These are phyloP conservation scores for Suillus occidentalis DNA, from an alignment of 768 basidiomycete genomes.

Conservation along the genomic window DNA sequence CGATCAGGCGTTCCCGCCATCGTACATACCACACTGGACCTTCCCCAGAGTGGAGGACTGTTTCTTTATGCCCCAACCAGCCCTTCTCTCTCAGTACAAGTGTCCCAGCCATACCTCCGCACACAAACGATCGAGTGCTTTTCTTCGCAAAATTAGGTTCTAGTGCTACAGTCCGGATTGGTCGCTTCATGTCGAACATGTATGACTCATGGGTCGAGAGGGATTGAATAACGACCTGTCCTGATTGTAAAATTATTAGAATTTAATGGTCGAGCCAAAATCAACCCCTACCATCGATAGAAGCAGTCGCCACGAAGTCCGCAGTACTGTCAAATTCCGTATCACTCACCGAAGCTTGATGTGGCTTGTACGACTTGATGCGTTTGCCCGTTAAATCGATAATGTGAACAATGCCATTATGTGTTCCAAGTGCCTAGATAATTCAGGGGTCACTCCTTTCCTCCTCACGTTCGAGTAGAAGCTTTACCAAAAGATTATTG, in stretches of 20 bases:
- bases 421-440: slow-evolving; percentile 83
- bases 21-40: slow-evolving; percentile 92
- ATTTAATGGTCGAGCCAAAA: not conserved
- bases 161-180: slow-evolving; percentile 85
- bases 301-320: slow-evolving; percentile 90
- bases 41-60: slow-evolving; percentile 76
- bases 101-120: slow-evolving; percentile 88
- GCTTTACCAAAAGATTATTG: slow-evolving; percentile 64
- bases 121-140: slow-evolving; percentile 76
- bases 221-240: slow-evolving; percentile 88
- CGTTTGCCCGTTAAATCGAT: slow-evolving; percentile 76
- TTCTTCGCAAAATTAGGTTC: slow-evolving; percentile 89
- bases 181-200: slow-evolving; percentile 87
- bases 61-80: slow-evolving; percentile 95
- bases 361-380: slow-evolving; percentile 88
- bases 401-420: slow-evolving; percentile 89
- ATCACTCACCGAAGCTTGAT: slow-evolving; percentile 83
- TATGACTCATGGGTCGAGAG: slow-evolving; percentile 78
- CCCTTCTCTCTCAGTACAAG: slow-evolving; percentile 91
- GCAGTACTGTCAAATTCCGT: slow-evolving; percentile 80
- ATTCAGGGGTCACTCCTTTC: not conserved
- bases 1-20: slow-evolving; percentile 85
- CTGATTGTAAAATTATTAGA: slow-evolving; percentile 39
- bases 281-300: slow-evolving; percentile 79
- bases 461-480: not conserved